phyloP scores from a whole-genome alignment of 169 alveolate species.

The Plasmodium gonderi region DNA sequence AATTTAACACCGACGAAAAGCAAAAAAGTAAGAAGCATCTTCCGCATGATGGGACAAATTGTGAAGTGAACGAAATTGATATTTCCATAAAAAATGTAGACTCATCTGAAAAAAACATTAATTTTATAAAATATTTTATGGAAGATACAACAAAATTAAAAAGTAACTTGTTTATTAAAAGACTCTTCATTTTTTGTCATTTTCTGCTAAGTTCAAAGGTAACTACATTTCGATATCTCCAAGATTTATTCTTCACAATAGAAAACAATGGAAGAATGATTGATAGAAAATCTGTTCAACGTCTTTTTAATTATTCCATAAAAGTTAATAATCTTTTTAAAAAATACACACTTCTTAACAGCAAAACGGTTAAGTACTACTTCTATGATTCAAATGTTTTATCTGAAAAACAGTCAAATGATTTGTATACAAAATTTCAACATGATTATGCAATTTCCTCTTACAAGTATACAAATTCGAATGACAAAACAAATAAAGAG shows the following conservation, averaged over 20 bases:
- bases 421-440: constrained; percentile 39
- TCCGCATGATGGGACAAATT: not conserved
- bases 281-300: constrained; percentile 62
- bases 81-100: not conserved
- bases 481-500: constrained; percentile 5
- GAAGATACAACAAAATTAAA: constrained; percentile 72
- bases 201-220: constrained; percentile 61
- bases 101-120: constrained; percentile 17
- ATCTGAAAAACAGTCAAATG: constrained; percentile 48
- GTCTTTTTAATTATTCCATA: constrained; percentile 49
- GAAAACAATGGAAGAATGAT: constrained; percentile 52
- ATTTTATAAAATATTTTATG: constrained; percentile 56
- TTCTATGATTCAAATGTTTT: constrained; percentile 56
- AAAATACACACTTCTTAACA: constrained; percentile 21
- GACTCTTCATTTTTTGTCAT: constrained; percentile 61
- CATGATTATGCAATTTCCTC: constrained; percentile 31
- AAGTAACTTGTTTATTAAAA: constrained; percentile 66
- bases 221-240: constrained; percentile 52
- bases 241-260: constrained; percentile 43
- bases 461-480: constrained; percentile 13
- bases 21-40: not conserved
- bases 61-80: not conserved
- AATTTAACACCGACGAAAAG: not conserved
- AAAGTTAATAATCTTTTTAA: constrained; percentile 61
- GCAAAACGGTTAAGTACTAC: constrained; percentile 46